A percentile compares a stretch with the other conserved stretches of the same genome.
phyloP scores from a whole-genome alignment of 1,284 basidiomycete species.

The Apiotrichum veenhuisii region DNA sequence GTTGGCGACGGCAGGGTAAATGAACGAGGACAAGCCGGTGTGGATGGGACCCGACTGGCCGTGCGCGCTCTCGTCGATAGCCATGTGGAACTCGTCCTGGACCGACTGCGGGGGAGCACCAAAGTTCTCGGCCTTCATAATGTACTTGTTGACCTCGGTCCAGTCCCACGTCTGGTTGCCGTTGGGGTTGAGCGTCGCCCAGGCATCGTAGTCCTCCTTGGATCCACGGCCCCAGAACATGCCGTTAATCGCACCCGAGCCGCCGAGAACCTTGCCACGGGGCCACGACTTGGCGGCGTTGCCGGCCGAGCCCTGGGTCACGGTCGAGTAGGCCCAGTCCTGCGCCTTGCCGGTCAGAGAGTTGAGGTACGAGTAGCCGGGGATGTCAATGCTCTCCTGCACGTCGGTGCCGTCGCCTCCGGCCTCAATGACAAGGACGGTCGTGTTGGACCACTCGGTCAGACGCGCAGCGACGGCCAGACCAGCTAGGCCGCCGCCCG shows the following conservation, averaged over 20 bases:
- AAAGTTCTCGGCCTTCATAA: conserved; percentile 52
- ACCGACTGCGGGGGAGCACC: conserved; percentile 42
- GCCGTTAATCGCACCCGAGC: conserved; percentile 65
- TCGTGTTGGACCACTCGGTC: conserved; percentile 64
- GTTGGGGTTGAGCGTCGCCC: conserved; percentile 45
- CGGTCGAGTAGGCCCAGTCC: conserved; percentile 64
- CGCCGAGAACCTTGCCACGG: conserved; percentile 66
- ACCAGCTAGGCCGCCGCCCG: conserved; percentile 65
- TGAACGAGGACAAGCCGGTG: conserved; percentile 47
- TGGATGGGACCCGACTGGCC: conserved; percentile 54
- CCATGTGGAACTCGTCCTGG: conserved; percentile 43
- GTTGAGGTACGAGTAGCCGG: conserved; percentile 45
- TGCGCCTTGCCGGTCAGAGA: conserved; percentile 52
- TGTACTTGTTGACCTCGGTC: conserved; percentile 45
- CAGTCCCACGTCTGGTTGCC: conserved; percentile 45
- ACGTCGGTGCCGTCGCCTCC: conserved; percentile 60
- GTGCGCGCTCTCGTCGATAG: conserved; percentile 49
- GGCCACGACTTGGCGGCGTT: conserved; percentile 53
- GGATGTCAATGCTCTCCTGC: conserved; percentile 49
- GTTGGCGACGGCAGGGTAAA: conserved; percentile 55
- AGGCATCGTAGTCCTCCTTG: conserved; percentile 50
- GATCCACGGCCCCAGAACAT: conserved; percentile 57
- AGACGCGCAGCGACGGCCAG: conserved; percentile 67
- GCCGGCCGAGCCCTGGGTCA: conserved; percentile 50
- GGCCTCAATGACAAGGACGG: conserved; percentile 69